These are phyloP conservation scores for Quercus phellos DNA, from an alignment of 331 rosid species.

Conservation along the genomic window DNA sequence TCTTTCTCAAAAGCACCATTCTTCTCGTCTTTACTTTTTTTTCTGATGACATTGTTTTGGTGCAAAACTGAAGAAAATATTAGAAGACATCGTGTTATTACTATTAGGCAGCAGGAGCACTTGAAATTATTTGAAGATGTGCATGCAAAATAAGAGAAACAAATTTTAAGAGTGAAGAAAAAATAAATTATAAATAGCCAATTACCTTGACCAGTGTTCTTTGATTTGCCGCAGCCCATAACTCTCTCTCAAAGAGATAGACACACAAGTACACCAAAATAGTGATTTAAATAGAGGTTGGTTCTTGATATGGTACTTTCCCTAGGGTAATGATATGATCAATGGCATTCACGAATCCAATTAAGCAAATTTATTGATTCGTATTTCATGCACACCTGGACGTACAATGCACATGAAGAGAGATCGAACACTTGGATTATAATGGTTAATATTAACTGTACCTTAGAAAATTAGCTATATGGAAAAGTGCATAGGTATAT, in stretches of 20 bases:
- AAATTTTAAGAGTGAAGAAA: neutral
- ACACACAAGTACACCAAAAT: neutral
- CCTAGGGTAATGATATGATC: neutral
- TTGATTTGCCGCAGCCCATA: neutral
- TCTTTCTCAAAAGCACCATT: neutral
- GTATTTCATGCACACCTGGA: neutral
- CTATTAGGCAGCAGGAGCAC: too few relatives aligned
- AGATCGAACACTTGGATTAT: too few relatives aligned
- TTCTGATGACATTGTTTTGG: neutral
- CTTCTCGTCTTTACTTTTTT: neutral
- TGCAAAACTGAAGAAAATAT: neutral
- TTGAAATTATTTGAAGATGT: neutral
- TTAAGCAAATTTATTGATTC: neutral
- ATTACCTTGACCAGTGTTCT: neutral
- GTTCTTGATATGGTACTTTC: neutral
- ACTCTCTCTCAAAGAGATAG: neutral
- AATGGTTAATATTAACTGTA: too few relatives aligned
- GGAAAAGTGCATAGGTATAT: too few relatives aligned
- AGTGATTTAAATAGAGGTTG: neutral
- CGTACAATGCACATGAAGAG: too few relatives aligned
- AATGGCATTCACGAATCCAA: neutral
- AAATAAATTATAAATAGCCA: neutral
- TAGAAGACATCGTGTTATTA: neutral
- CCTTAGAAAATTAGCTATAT: too few relatives aligned
- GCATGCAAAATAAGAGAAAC: neutral